Evolutionary conservation across 495 filamentous ascomycete genomes (phyloP).

Genomic region (Aspergillus coremiiformis): DNA sequence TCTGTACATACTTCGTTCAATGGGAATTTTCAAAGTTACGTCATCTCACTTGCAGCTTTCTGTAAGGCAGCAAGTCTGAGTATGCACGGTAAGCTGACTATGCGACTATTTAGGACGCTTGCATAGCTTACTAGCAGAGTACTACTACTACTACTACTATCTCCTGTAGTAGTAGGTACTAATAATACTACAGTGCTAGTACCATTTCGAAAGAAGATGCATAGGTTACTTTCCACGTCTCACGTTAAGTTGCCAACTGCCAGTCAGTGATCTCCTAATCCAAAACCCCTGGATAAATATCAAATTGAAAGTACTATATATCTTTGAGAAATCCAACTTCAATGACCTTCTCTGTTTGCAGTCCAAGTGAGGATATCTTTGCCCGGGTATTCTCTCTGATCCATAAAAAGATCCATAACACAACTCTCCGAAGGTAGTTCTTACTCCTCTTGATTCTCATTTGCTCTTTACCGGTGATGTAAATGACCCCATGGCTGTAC

Average conservation of each 20-base stretch:
- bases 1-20: too few relatives aligned
- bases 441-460: conserved; percentile 46
- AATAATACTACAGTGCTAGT: too few relatives aligned
- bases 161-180: too few relatives aligned
- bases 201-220: background rate
- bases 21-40: background rate
- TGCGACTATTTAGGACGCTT: background rate
- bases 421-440: conserved; percentile 35
- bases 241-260: background rate
- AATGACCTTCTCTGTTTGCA: conserved; percentile 55
- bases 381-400: conserved; percentile 61
- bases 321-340: conserved; percentile 67
- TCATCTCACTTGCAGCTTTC: background rate
- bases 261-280: background rate
- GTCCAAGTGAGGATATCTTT: conserved; percentile 53
- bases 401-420: conserved; percentile 56
- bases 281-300: too few relatives aligned
- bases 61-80: background rate
- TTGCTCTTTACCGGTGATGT: conserved; percentile 68
- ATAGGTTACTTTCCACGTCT: background rate
- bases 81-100: background rate
- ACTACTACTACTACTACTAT: too few relatives aligned
- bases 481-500: conserved; percentile 54
- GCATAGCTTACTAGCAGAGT: background rate
- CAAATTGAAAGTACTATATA: too few relatives aligned